These are phyloP conservation scores for Wallacemonas sp. DNA, from an alignment of 208 protist genomes.

Conservation along the genomic window DNA sequence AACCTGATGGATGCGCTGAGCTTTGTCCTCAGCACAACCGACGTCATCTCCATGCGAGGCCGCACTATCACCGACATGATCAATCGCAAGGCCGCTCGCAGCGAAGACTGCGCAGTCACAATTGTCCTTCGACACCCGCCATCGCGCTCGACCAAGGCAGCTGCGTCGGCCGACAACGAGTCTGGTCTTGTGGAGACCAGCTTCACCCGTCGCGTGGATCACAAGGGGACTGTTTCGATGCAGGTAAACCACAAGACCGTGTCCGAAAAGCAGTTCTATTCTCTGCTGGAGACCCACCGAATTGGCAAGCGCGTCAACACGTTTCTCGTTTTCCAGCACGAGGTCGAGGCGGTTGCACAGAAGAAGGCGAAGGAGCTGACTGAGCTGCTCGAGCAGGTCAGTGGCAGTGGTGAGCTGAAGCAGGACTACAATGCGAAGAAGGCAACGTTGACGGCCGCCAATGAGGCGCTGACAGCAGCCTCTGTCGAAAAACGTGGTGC, in stretches of 20 bases:
- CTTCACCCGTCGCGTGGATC: slow-evolving; percentile 80
- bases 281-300: slow-evolving; percentile 59
- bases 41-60: slow-evolving; percentile 71
- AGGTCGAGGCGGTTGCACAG: slow-evolving; percentile 95
- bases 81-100: slow-evolving; percentile 54
- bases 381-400: slow-evolving; percentile 96
- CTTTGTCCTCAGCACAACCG: slow-evolving; percentile 95
- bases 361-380: slow-evolving; percentile 95
- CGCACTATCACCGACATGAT: slow-evolving; percentile 92
- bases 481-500: slow-evolving; percentile 91
- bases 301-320: slow-evolving; percentile 91
- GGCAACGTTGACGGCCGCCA: slow-evolving; percentile 63
- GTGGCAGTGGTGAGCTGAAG: slow-evolving; percentile 90
- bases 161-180: slow-evolving; percentile 13
- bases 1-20: slow-evolving; percentile 99
- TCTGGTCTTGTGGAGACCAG: slow-evolving; percentile 41
- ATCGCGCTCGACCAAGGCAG: not conserved
- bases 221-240: slow-evolving; percentile 57
- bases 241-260: slow-evolving; percentile 80
- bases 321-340: slow-evolving; percentile 97
- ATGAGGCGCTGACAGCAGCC: slow-evolving; percentile 73
- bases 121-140: slow-evolving; percentile 65
- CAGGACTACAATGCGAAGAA: slow-evolving; percentile 92
- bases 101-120: slow-evolving; percentile 69
- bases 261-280: slow-evolving; percentile 82